Base-by-base conservation (phyloP, 2,329 filamentous ascomycete species). In the Alternaria infectoria region DNA sequence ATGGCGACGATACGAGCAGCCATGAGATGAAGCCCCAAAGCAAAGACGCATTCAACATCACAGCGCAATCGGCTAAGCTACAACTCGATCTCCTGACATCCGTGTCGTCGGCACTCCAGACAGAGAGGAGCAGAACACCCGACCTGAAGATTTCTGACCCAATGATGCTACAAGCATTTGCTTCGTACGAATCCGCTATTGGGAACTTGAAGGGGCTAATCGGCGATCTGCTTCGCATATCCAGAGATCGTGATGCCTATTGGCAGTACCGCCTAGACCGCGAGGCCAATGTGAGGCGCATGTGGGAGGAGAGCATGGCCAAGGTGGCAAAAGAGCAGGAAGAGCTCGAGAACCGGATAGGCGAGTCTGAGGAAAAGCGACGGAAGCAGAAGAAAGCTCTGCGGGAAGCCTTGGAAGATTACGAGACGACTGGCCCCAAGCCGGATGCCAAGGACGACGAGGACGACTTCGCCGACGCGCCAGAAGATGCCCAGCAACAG, bases 301-400 rank as follows among this genome's bases (percentile, higher is more conserved):
- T 99, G 89, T 99, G 96, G 96, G 96, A 99, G 81, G 96, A 99
- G 74, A 98, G 94, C 81, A 79, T 99, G 96, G 93, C 96, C 10
- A 90, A 94, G 73, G 91, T 99, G n/a, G 96, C 94, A 17, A 90
- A 89, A 59, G 96, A 99, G 78, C 96, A 99, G 73, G 96, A 98
- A 80, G 88, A 93, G 55, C 86, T 99, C 2, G 93, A 98, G 77
- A 92, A 89, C 36, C 91, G 90, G 61, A 92, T 97, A 64, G 93
- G 92, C 47, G 92, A 97, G 80, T 92, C 93, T 2, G 95, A 98
- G 79, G 88, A 91, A 76, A 98, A 97, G 84, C 88, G 93, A 61
- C 94, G 92, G 77, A 87, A 92, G 67, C 96, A 96, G 4, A 98
- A 97, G 84, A 90, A 91, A 67, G 94, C 93, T 3, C 86, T 99